Conservation (phyloP, 2,329 filamentous ascomycete genomes). For the Davidsoniella virescens region DNA sequence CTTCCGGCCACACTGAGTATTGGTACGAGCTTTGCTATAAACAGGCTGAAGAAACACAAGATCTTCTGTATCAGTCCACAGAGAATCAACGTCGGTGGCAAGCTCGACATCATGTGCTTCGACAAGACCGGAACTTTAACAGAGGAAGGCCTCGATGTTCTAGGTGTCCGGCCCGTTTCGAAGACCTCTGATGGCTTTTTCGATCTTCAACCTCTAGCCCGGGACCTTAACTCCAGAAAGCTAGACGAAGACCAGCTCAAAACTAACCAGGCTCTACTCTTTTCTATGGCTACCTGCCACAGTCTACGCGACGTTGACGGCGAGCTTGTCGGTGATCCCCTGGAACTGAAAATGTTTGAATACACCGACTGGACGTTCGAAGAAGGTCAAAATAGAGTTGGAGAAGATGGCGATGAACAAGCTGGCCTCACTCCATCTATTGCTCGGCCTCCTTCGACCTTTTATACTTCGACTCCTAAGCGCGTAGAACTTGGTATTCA, state of each 20-base stretch:
- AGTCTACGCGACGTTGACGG: constrained; percentile 74
- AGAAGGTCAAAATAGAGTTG: constrained; percentile 44
- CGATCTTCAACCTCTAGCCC: constrained; percentile 6
- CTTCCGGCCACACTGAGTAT: constrained; percentile 90
- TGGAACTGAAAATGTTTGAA: constrained; percentile 97
- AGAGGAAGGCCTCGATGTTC: constrained; percentile 85
- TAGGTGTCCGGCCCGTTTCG: constrained; percentile 63
- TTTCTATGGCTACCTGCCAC: constrained; percentile 96
- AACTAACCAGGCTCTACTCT: constrained; percentile 30
- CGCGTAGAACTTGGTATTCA: constrained; percentile 67
- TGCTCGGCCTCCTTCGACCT: constrained; percentile 51
- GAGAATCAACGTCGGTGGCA: constrained; percentile 89
- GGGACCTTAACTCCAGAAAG: constrained; percentile 29
- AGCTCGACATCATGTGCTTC: constrained; percentile 91
- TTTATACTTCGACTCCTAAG: constrained; percentile 6
- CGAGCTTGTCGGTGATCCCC: constrained; percentile 79
- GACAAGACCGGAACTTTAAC: constrained; percentile 98
- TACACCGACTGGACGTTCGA: constrained; percentile 89
- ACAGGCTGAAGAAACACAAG: constrained; percentile 67
- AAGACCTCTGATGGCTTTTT: constrained; percentile 2
- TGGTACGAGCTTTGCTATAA: constrained; percentile 86
- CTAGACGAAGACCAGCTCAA: constrained; percentile 31
- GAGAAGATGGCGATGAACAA: constrained; percentile 55
- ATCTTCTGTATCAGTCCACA: constrained; percentile 98
- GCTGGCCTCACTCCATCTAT: constrained; percentile 70